Percentiles rank a stretch among this genome's conserved stretches.
Evolutionary conservation across 1,139 yeast species (phyloP).

Genomic region (Arxiozyma bovina): DNA sequence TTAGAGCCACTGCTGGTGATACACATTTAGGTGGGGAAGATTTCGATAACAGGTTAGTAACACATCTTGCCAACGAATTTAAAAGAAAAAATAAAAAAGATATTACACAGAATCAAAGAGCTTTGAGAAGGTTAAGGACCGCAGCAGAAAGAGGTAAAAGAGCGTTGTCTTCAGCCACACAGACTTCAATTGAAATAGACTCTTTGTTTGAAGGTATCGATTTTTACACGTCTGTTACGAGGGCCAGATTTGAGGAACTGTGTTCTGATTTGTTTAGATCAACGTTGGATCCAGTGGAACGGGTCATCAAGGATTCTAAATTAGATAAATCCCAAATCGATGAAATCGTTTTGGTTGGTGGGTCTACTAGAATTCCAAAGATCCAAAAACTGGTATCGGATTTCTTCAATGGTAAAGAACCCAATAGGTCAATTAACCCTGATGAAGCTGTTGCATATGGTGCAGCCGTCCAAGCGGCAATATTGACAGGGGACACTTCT

Average conservation of each 20-base stretch:
- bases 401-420: slow-evolving; percentile 81
- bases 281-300: slow-evolving; percentile 74
- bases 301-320: slow-evolving; percentile 44
- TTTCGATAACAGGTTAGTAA: slow-evolving; percentile 69
- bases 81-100: slow-evolving; percentile 75
- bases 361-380: slow-evolving; percentile 90
- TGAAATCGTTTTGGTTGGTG: slow-evolving; percentile 84
- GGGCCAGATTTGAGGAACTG: slow-evolving; percentile 85
- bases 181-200: slow-evolving; percentile 77
- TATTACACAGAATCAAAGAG: slow-evolving; percentile 63
- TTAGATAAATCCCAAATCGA: slow-evolving; percentile 67
- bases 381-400: slow-evolving; percentile 78
- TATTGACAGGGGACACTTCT: slow-evolving; percentile 80
- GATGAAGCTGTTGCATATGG: slow-evolving; percentile 70
- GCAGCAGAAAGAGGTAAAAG: slow-evolving; percentile 90
- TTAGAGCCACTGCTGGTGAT: slow-evolving; percentile 97
- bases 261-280: slow-evolving; percentile 76
- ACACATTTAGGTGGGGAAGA: slow-evolving; percentile 98
- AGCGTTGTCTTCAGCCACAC: slow-evolving; percentile 73
- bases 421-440: slow-evolving; percentile 75
- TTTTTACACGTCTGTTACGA: slow-evolving; percentile 68
- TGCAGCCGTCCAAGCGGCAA: slow-evolving; percentile 82
- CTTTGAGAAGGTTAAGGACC: slow-evolving; percentile 77
- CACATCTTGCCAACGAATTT: slow-evolving; percentile 67
- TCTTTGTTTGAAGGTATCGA: slow-evolving; percentile 74